Conservation (phyloP, 495 filamentous ascomycete genomes). For the Thozetella sp. region DNA sequence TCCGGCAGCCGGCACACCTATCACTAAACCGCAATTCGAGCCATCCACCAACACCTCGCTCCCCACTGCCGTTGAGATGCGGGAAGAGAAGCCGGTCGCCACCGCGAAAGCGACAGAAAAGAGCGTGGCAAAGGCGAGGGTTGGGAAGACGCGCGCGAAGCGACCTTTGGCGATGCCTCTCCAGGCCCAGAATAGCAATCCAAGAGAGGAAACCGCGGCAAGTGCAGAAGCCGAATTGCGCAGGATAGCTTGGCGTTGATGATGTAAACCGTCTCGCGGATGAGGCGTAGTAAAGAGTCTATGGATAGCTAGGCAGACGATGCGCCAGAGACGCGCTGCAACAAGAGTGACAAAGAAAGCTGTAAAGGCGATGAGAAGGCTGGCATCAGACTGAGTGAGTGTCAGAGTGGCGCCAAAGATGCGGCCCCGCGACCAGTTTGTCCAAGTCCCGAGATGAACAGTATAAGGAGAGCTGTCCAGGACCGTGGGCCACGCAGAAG, state of each 20-base stretch:
- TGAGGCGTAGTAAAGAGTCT: neutral
- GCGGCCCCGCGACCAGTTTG: slow-evolving; percentile 14
- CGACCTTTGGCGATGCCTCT: neutral
- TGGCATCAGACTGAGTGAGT: slow-evolving; percentile 2
- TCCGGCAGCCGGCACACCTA: neutral
- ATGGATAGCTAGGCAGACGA: slow-evolving; percentile 7
- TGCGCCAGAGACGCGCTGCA: slow-evolving; percentile 7
- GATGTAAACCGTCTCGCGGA: slow-evolving; percentile 7
- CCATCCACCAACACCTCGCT: slow-evolving; percentile 4
- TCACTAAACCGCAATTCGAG: neutral
- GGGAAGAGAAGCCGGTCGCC: neutral
- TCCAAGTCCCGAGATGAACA: slow-evolving; percentile 14
- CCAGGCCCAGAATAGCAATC: neutral
- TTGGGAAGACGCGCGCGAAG: neutral
- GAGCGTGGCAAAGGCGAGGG: neutral
- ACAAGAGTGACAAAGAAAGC: slow-evolving; percentile 10
- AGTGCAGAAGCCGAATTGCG: slow-evolving; percentile 5
- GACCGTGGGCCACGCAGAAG: no score
- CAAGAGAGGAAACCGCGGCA: neutral
- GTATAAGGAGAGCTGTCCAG: neutral
- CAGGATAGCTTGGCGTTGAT: slow-evolving; percentile 13
- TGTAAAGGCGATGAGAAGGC: slow-evolving; percentile 13
- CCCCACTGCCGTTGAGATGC: neutral
- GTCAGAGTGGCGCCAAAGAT: slow-evolving; percentile 12
- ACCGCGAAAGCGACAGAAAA: neutral